phyloP scores from a whole-genome alignment of 1,284 basidiomycete species.

The Peniophora sp. region DNA sequence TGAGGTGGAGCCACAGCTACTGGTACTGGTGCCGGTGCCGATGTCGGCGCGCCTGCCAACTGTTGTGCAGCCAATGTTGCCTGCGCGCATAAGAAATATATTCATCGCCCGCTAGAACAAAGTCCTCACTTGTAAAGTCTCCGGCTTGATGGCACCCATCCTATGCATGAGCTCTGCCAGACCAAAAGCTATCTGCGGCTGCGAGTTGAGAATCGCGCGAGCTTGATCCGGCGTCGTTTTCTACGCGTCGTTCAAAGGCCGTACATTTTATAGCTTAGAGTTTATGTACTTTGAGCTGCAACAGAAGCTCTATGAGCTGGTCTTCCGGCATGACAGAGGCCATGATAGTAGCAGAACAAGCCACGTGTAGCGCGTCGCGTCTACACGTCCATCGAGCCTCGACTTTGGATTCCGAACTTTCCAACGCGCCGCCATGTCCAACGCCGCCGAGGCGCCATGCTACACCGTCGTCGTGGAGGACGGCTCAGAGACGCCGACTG shows the following conservation, averaged over 20 bases:
- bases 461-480: slow-evolving; percentile 85
- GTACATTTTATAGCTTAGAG: too few species aligned
- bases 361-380: background rate
- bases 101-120: too few species aligned
- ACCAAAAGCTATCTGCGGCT: slow-evolving; percentile 69
- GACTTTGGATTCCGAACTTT: background rate
- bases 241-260: slow-evolving; percentile 23
- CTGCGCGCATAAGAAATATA: background rate
- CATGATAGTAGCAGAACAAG: slow-evolving; percentile 5
- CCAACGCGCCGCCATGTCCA: slow-evolving; percentile 9
- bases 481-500: slow-evolving; percentile 69
- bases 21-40: slow-evolving; percentile 8
- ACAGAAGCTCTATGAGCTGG: slow-evolving; percentile 57
- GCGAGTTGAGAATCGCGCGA: slow-evolving; percentile 55
- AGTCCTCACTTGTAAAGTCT: slow-evolving; percentile 54
- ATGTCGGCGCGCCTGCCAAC: slow-evolving; percentile 10
- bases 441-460: slow-evolving; percentile 50
- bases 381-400: too few species aligned
- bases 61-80: background rate
- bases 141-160: slow-evolving; percentile 63
- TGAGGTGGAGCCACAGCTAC: background rate
- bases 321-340: slow-evolving; percentile 32
- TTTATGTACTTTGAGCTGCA: slow-evolving; percentile 50
- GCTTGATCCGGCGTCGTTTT: slow-evolving; percentile 69
- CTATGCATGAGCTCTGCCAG: slow-evolving; percentile 69